Evolutionary conservation across 371 early-diverging fungal genomes (phyloP), one percentile per base, ranked within the genome.

Genomic region (Apophysomyces trapeziformis): DNA sequence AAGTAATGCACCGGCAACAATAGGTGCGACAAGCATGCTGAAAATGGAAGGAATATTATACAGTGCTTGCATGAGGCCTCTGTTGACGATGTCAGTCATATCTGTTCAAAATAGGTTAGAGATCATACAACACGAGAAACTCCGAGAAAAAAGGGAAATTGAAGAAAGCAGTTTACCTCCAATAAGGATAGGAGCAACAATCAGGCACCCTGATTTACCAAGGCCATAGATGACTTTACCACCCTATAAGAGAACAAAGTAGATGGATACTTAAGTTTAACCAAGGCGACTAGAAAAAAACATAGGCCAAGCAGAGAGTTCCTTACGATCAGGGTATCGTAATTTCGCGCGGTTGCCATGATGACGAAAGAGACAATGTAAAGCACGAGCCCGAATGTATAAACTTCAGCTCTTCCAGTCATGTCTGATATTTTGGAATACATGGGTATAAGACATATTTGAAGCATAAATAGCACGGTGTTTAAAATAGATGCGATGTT

Each of bases 11-110:
- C 71, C 78, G 38, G 69, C 73, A 11, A 67, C 75, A 38, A 64
- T 47, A n/a, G 78, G 62, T 5, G 78, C 69, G 26, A 72, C 68
- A 61, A 68, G 71, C 11, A 75, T 62, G 41, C 73, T 75, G 56
- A 78, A 62, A 45, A 78, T 62, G 26, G 63, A 60, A 32, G 78
- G 78, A n/a, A 73, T 57, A 60, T 71, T 65, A 35, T 75, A 78
- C 36, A 78, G 63, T 9, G 68, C 75, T 50, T 76, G 79, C 54
- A 71, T 76, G 2, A 79, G 56, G 58, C 79, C 79, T 59, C 79
- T 70, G 35, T 74, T 76, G 0, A 65, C 69, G 14, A 72, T 61
- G 36, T 57, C 61, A 8, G 79, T 79, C 50, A 79, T 68, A 58
- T 79, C 80, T 75, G 60, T n/a, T 7, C 47, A 59, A 32, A 5